phyloP scores from a whole-genome alignment of 148 eudicot genomes.

The Rhododendron ovatum region DNA sequence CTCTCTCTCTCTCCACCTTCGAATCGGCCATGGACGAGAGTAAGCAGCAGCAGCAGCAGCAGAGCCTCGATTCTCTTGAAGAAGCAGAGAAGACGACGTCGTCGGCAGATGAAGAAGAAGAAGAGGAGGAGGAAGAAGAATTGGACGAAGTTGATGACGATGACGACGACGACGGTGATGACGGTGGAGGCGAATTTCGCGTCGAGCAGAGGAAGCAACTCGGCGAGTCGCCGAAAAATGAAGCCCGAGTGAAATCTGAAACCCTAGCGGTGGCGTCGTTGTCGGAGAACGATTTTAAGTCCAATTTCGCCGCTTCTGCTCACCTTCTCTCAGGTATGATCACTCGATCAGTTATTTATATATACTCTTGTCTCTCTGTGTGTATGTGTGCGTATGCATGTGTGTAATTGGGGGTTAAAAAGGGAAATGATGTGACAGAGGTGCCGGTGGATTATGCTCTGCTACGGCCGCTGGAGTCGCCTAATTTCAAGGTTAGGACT shows the following conservation, averaged over 20 bases:
- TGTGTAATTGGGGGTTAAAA: neutral
- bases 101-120: neutral
- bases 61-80: constrained; percentile 4
- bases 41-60: constrained; percentile 11
- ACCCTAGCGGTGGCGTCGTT: constrained; percentile 11
- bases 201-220: constrained; percentile 9
- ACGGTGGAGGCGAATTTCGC: neutral
- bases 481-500: constrained; percentile 14
- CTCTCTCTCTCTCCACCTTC: neutral
- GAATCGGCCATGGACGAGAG: constrained; percentile 17
- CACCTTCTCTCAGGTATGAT: constrained; percentile 15
- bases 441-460: constrained; percentile 21
- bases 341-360: neutral
- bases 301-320: neutral
- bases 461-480: constrained; percentile 9
- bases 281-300: neutral
- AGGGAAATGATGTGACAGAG: constrained; percentile 13
- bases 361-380: neutral
- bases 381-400: neutral
- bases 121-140: constrained; percentile 1
- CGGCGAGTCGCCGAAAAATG: neutral
- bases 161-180: neutral
- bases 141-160: neutral
- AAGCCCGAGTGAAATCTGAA: constrained; percentile 6
- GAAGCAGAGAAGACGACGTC: neutral